Percentiles rank a stretch among this genome's conserved stretches.
phyloP scores from a whole-genome alignment of 1,139 yeast species.

The Eremothecium sinecaudum region DNA sequence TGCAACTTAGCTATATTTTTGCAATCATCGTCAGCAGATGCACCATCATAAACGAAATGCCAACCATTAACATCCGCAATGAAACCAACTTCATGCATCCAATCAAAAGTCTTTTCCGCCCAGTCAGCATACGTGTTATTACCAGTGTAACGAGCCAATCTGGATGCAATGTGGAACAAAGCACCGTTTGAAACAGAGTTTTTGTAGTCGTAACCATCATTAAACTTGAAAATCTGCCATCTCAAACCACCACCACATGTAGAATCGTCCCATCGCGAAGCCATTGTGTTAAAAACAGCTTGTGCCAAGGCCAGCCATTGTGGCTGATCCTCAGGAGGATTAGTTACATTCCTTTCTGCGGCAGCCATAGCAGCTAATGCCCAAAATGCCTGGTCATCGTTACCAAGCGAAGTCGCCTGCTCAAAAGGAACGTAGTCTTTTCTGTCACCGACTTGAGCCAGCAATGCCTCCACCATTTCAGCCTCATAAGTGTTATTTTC shows the following conservation, averaged over 20 bases:
- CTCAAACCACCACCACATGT: constrained; percentile 82
- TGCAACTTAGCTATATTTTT: constrained; percentile 46
- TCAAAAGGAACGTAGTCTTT: constrained; percentile 77
- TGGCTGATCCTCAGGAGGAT: constrained; percentile 48
- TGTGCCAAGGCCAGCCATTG: constrained; percentile 71
- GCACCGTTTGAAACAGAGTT: constrained; percentile 88
- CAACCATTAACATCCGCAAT: constrained; percentile 39
- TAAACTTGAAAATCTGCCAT: constrained; percentile 96
- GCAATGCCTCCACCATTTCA: constrained; percentile 50
- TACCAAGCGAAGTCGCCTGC: constrained; percentile 93
- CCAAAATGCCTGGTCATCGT: constrained; percentile 97
- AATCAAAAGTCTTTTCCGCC: constrained; percentile 72
- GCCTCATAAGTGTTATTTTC: constrained; percentile 61
- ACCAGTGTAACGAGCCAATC: constrained; percentile 76
- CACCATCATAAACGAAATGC: constrained; percentile 72
- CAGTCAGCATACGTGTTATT: constrained; percentile 65
- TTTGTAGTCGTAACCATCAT: constrained; percentile 86
- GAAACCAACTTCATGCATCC: constrained; percentile 61
- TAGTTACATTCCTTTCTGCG: constrained; percentile 77
- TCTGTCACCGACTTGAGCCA: constrained; percentile 69
- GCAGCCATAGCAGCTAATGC: constrained; percentile 88
- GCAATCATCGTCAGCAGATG: constrained; percentile 54
- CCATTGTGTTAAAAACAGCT: constrained; percentile 85
- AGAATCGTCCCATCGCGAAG: constrained; percentile 69
- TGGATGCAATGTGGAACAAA: constrained; percentile 76